These are phyloP conservation scores for Dacryopinax primogenitus DNA, from an alignment of 768 basidiomycete species.

Conservation along the genomic window DNA sequence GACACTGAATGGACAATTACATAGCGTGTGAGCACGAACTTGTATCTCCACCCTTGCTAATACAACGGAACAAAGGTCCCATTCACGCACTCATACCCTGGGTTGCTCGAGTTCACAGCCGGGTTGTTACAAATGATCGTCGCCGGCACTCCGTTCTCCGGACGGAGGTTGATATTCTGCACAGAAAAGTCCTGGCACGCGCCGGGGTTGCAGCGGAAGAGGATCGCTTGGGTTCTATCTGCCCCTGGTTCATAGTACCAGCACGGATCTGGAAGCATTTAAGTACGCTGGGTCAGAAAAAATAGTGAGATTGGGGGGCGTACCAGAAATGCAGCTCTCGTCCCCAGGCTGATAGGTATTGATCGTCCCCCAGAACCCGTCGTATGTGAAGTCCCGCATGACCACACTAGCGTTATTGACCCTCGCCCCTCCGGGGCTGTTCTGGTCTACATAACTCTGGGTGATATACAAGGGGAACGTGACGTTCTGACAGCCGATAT, in stretches of 20 bases:
- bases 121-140: background rate
- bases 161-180: background rate
- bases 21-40: too few species aligned
- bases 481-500: conserved; percentile 34
- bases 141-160: background rate
- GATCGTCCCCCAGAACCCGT: background rate
- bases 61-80: background rate
- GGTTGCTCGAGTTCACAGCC: background rate
- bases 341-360: background rate
- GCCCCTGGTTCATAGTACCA: background rate
- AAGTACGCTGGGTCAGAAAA: background rate
- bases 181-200: background rate
- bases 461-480: conserved; percentile 38
- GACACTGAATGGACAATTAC: too few species aligned
- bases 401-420: background rate
- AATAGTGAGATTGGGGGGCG: background rate
- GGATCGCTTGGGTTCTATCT: background rate
- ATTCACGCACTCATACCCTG: background rate
- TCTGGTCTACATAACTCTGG: conserved; percentile 29
- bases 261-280: background rate
- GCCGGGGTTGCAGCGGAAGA: background rate
- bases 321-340: background rate
- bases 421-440: background rate
- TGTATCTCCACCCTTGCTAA: too few species aligned
- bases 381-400: background rate